Evolutionary conservation across 768 basidiomycete species (phyloP), one percentile per base, ranked within the genome.

Genomic region (Leccinum imitatum): DNA sequence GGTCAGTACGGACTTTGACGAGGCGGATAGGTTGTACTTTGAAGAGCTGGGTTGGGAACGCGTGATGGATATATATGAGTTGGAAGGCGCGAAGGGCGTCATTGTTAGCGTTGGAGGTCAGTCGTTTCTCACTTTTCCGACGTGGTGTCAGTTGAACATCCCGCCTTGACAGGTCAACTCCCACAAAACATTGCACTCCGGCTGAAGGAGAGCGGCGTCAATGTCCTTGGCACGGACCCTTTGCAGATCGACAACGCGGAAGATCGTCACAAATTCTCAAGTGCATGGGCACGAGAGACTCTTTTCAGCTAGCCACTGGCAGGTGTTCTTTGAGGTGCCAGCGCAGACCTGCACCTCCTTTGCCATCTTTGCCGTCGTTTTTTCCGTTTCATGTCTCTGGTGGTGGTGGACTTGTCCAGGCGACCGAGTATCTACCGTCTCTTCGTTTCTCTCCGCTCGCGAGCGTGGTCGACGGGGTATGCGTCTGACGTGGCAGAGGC

Each of bases 31-130:
- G 59, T 79, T 99, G 51, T 99, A 99, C 80, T 99, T 99, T 72
- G 97, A 99, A 74, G 96, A 98, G 73, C 85, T 99, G 59, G 94
- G 96, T 53, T 98, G 84, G 77, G 97, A 99, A 76, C 87, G 96
- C 46, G 95, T 99, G 63, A 98, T 99, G 96, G 97, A 99, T 75
- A 98, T 99, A 68, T 99, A 98, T 69, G 97, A 99, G 74, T 77
- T 98, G 60, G 97, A 99, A 72, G 83, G 85, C 35, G 90, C 97
- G 1, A 85, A 90, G 56, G 97, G 97, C 71, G 93, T 96, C 53
- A 85, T 99, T 63, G 96, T 99, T 72, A 94, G 91, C 68, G 95
- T 99, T 31, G 97, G 97, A 66, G 97, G 95, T 91, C 67, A 67
- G 88, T 73, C 6, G 4, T 47, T 33, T 27, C 7, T 56, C 41